Conservation (phyloP, 306 rosid genomes). For the Abrus pulchellus region DNA sequence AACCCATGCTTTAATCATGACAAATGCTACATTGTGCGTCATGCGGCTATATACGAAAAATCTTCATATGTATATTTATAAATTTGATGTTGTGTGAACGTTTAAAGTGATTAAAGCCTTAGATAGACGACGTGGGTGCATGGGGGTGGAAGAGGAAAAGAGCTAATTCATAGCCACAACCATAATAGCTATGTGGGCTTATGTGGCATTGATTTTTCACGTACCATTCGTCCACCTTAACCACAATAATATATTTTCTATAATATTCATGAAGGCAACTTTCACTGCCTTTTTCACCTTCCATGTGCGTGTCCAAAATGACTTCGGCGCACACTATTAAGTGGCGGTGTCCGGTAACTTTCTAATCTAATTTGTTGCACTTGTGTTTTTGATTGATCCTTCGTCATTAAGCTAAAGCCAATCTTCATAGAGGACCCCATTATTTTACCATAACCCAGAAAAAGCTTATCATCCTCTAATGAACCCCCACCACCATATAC, state of each 20-base stretch:
- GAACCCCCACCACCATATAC: slow-evolving; percentile 53
- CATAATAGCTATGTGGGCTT: not conserved
- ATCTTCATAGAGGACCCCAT: slow-evolving; percentile 52
- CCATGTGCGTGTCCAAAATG: slow-evolving; percentile 55
- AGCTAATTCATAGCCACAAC: slow-evolving; percentile 29
- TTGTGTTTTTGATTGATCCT: slow-evolving; percentile 69
- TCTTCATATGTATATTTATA: not conserved
- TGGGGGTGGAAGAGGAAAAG: slow-evolving; percentile 39
- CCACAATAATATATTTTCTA: not conserved
- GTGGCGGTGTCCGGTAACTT: slow-evolving; percentile 44
- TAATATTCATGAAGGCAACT: slow-evolving; percentile 40
- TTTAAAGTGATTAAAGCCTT: slow-evolving; percentile 22
- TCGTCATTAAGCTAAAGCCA: slow-evolving; percentile 87
- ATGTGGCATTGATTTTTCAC: slow-evolving; percentile 34
- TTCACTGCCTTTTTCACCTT: slow-evolving; percentile 44
- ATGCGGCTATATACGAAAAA: not conserved
- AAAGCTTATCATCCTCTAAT: slow-evolving; percentile 29
- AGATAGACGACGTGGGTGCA: slow-evolving; percentile 36
- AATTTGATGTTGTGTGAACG: not conserved
- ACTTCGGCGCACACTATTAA: slow-evolving; percentile 39
- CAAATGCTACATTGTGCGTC: not conserved
- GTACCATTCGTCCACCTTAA: slow-evolving; percentile 49
- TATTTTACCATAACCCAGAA: slow-evolving; percentile 20
- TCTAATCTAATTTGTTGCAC: slow-evolving; percentile 51
- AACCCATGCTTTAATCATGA: not conserved